Base-by-base conservation (phyloP, 345 rosid genomes). In the Xanthoceras sorbifolium region DNA sequence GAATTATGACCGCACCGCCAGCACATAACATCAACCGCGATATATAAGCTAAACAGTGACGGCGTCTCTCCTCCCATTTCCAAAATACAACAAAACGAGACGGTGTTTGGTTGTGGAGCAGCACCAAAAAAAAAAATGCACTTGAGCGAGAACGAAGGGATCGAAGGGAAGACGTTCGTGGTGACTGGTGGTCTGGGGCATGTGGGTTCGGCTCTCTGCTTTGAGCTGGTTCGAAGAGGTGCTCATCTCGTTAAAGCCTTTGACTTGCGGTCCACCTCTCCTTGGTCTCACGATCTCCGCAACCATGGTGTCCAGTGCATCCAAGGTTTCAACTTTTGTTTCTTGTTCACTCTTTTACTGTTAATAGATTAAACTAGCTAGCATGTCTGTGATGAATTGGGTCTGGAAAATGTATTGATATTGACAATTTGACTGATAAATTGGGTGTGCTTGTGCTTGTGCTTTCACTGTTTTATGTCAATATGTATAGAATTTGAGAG, bases 131-230 rank as follows among this genome's bases (percentile, higher is more conserved):
- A n/a, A n/a, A 71, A 79, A 55, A 90, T 93, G 97, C 97, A 90
- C 84, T 76, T 94, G 81, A 93, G 94, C 85, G 98, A 94, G 80
- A 94, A 93, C 74, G 97, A 94, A 81, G 98, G 98, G 11, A 86
- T 94, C 57, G 95, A 94, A 78, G 93, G 84, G 71, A 85, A 85
- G 64, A 84, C 87, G 84, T 91, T 93, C 71, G 90, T 89, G 15
- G 94, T 95, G 9, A 93, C 97, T 5, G 97, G 98, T 54, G 98
- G 98, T 1, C 78, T 90, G 20, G 97, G 99, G 38, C 89, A 86
- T 84, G 93, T 95, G 60, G 97, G 99, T n/a, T 87, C 97, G 4
- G 88, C 91, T 2, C 91, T 95, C 18, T 95, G 98, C 76, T 81
- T 89, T 36, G 98, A 94, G 75, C 93, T 93, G 28, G 81, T 83